These are phyloP conservation scores for Sambucus nigra DNA, from an alignment of 129 eudicot species.

Conservation along the genomic window DNA sequence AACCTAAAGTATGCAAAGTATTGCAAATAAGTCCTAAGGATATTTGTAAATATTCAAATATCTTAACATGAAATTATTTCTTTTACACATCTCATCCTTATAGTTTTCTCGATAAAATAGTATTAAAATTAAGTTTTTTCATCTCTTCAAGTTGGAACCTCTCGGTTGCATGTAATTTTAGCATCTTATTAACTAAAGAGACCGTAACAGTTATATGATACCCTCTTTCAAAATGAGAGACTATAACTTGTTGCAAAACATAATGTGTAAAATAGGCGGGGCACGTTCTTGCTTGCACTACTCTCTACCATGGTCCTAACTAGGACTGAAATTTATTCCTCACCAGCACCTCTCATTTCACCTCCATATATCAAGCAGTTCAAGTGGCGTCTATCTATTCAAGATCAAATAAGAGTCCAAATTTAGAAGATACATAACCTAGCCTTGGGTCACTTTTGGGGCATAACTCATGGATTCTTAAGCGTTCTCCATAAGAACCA, in stretches of 20 bases:
- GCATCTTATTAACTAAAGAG: constrained; percentile 83
- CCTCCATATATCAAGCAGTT: constrained; percentile 82
- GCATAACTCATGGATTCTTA: too few species aligned
- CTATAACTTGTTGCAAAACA: constrained; percentile 85
- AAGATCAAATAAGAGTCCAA: constrained; percentile 84
- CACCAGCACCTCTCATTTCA: constrained; percentile 95
- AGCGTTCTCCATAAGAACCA: too few species aligned
- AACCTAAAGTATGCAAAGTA: too few species aligned
- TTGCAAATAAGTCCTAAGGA: too few species aligned
- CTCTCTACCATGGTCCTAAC: constrained; percentile 83
- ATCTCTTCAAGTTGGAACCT: too few species aligned
- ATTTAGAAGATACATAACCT: constrained; percentile 80
- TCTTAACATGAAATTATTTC: too few species aligned
- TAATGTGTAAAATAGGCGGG: constrained; percentile 64
- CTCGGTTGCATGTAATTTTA: constrained; percentile 85
- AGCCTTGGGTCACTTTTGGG: too few species aligned
- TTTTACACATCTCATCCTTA: too few species aligned
- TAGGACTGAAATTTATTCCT: constrained; percentile 76
- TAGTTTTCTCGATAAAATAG: too few species aligned
- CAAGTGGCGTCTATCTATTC: constrained; percentile 87
- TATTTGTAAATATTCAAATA: too few species aligned
- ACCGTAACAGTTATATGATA: constrained; percentile 76
- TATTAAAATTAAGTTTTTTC: too few species aligned
- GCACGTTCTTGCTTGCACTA: constrained; percentile 75
- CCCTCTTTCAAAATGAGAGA: constrained; percentile 67